Base-by-base conservation (phyloP, 2,329 filamentous ascomycete species). In the Fusarium odoratissimum region DNA sequence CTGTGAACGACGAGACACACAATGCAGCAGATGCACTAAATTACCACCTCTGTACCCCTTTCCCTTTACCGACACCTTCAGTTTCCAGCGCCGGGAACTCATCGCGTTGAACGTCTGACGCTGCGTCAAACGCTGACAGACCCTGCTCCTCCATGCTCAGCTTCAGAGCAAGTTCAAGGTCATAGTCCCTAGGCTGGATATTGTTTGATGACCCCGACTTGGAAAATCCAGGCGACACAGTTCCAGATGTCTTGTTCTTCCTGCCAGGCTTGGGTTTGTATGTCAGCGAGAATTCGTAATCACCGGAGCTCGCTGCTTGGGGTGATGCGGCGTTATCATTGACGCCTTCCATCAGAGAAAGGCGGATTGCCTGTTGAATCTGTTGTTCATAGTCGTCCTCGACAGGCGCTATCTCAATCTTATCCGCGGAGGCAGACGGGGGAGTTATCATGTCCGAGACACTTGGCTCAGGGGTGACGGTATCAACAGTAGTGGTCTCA, bases 291-390 rank as follows among this genome's bases (percentile, higher is more conserved):
- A 87, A 86, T 42, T 88, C 86, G 67, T 86, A 87, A 21, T 86
- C 87, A 23, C 84, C 83, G 13, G 83, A 84, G 67, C 83, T 85
- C 67, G 83, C 82, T 28, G 79, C 85, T 14, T 77, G 81, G 1
- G 87, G 84, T 7, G 86, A 86, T 46, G 84, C 81, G 3, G 82
- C 84, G 4, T 78, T 75, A 33, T 87, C 86, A 59, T 87, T 85
- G 41, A 85, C 84, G 10, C 85, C 84, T 71, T 91, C 89, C 57
- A 91, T 82, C 11, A 91, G 80, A 5, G 89, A 91, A 14, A 91
- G 82, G 0, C 89, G 87, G 42, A 92, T 89, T 2, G 90, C 90
- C 59, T 89, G 86, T 79, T 91, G 89, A 14, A 91, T 86, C 75
- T 90, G 88, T 56, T 86, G 84, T 76, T 92, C 90, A 67, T 88